Evolutionary conservation across 2,329 filamentous ascomycete species (phyloP).

Genomic region (Aureobasidium namibiae): DNA sequence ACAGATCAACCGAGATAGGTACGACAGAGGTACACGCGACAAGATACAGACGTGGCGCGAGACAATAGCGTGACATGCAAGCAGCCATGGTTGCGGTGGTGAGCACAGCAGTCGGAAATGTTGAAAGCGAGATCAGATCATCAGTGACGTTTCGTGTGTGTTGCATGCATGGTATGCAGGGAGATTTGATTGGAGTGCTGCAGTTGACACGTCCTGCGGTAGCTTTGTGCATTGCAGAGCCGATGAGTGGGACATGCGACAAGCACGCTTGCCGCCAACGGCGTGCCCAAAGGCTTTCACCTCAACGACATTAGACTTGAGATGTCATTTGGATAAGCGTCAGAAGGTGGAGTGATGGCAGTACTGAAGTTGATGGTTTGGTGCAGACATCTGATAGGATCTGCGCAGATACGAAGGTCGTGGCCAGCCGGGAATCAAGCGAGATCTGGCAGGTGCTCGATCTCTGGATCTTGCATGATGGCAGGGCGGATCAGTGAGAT

Average conservation of each 20-base stretch:
- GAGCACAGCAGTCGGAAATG: background rate
- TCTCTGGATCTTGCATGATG: slow-evolving; percentile 1
- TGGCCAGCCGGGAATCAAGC: background rate
- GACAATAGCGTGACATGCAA: background rate
- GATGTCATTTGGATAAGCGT: no score
- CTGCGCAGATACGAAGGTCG: background rate
- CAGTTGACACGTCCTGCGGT: background rate
- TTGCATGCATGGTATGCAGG: background rate
- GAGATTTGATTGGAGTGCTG: background rate
- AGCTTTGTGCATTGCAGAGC: background rate
- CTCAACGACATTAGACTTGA: no score
- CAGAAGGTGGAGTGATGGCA: no score
- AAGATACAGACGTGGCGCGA: background rate
- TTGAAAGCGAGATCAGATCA: background rate
- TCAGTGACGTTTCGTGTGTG: background rate
- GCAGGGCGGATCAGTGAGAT: background rate
- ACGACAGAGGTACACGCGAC: background rate
- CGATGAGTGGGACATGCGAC: background rate
- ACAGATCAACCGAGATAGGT: background rate
- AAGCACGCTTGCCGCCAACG: background rate
- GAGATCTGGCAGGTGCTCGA: background rate
- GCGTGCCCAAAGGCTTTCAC: background rate
- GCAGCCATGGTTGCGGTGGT: background rate
- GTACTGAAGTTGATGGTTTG: no score
- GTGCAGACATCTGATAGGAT: no score